Evolutionary conservation across 306 rosid genomes (phyloP).

Genomic region (Comarum palustre): DNA sequence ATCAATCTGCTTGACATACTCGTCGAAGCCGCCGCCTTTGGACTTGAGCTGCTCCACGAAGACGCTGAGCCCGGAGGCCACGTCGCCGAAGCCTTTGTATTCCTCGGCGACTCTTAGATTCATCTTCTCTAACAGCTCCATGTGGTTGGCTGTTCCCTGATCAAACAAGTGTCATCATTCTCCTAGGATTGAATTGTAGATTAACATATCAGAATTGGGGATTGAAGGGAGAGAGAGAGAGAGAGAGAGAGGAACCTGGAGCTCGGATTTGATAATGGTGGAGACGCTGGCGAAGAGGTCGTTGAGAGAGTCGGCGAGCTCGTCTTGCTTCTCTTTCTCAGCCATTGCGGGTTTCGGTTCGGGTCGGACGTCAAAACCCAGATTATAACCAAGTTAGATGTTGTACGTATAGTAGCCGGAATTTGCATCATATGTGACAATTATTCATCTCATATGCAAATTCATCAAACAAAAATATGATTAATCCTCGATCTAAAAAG

Average conservation of each 20-base stretch:
- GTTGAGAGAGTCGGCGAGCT: slow-evolving; percentile 58
- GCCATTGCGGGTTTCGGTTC: slow-evolving; percentile 46
- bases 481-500: too few relatives aligned
- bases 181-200: neutral
- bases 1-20: slow-evolving; percentile 65
- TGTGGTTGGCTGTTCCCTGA: slow-evolving; percentile 76
- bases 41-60: slow-evolving; percentile 81
- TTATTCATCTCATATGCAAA: too few relatives aligned
- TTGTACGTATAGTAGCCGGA: too few relatives aligned
- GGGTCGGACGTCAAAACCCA: too few relatives aligned
- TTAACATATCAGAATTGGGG: neutral
- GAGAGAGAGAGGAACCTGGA: slow-evolving; percentile 50
- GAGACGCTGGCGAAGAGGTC: slow-evolving; percentile 69
- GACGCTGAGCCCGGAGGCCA: slow-evolving; percentile 84
- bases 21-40: slow-evolving; percentile 70
- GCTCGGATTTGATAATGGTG: slow-evolving; percentile 80
- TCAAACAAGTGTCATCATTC: neutral
- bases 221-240: neutral
- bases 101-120: slow-evolving; percentile 73
- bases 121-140: slow-evolving; percentile 87
- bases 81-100: slow-evolving; percentile 71
- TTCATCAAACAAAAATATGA: too few relatives aligned
- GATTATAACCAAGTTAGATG: too few relatives aligned
- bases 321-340: slow-evolving; percentile 27
- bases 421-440: too few relatives aligned